Evolutionary conservation across 1,139 yeast genomes (phyloP), one percentile per base, ranked within the genome.

Genomic region (Arxiozyma heterogenica): DNA sequence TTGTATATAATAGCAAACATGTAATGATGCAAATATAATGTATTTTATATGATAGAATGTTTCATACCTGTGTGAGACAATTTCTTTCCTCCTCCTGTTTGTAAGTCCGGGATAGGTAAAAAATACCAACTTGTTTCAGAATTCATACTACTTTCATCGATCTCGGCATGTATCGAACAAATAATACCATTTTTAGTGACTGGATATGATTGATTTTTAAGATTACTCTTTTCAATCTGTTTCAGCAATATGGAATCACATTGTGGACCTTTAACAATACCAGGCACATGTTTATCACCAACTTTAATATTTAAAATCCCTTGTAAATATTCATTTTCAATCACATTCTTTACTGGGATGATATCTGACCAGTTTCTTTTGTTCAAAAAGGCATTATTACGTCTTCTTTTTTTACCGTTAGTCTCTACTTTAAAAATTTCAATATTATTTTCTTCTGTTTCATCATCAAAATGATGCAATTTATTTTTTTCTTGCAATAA

Each of bases 391-490:
- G 82, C 79, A 45, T 74, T 70, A 66, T 84, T 83, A 17, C 70
- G 71, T 55, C 95, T 74, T 4, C 59, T 57, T 11, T 51, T 50
- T 0, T 71, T 53, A 3, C 86, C 90, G 61, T 84, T 79, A 1
- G 84, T 82, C 53, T 88, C 87, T 39, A 69, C 67, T 8, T 73
- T 64, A 69, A 91, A 91, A 15, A 91, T 64, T 1, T 87, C 86
- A 25, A 90, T 81, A 69, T 86, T 78, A 62, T 89, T 95, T 68
- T 91, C 98, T 58, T 83, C 86, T 3, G 93, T 83, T 51, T 75
- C 69, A 44, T 65, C 67, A 62, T 79, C 84, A 61, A 81, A 84
- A 58, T 78, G 83, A 68, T 90, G 97, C 44, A 81, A 73, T 54
- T 78, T 79, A 50, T 88, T 79, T 63, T 96, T 77, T 61, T 76